phyloP scores from a whole-genome alignment of 148 eudicot genomes.

The Limonium bicolor region DNA sequence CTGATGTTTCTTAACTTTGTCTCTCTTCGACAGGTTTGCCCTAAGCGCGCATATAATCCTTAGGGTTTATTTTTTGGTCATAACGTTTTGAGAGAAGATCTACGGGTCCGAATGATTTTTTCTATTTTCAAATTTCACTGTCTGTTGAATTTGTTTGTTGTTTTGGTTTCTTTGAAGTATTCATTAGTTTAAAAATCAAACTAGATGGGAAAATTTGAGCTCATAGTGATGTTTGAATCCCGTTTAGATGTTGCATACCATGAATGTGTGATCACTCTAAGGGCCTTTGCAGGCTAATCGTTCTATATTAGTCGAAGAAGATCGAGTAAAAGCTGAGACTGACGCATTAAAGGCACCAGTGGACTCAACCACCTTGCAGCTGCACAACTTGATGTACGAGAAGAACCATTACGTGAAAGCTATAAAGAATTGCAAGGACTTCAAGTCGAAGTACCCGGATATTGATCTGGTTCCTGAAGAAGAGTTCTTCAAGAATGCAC shows the following conservation, averaged over 20 bases:
- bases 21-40: conserved; percentile 69
- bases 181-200: no score
- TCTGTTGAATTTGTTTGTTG: no score
- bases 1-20: conserved; percentile 77
- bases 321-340: conserved; percentile 73
- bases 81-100: no score
- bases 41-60: background rate
- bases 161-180: no score
- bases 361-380: conserved; percentile 84
- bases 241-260: no score
- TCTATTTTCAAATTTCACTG: no score
- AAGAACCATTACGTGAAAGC: conserved; percentile 92
- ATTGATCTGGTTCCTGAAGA: conserved; percentile 87
- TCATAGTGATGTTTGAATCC: no score
- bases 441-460: conserved; percentile 90
- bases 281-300: conserved; percentile 79
- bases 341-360: conserved; percentile 88
- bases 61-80: conserved; percentile 1
- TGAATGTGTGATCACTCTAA: no score
- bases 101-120: no score
- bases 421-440: conserved; percentile 93
- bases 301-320: conserved; percentile 80
- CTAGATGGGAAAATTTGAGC: no score
- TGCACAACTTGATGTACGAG: conserved; percentile 94
- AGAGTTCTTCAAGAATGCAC: conserved; percentile 74